These are phyloP conservation scores for Cordyceps cateniannulata DNA, from an alignment of 2,329 filamentous ascomycete genomes.

Conservation along the genomic window DNA sequence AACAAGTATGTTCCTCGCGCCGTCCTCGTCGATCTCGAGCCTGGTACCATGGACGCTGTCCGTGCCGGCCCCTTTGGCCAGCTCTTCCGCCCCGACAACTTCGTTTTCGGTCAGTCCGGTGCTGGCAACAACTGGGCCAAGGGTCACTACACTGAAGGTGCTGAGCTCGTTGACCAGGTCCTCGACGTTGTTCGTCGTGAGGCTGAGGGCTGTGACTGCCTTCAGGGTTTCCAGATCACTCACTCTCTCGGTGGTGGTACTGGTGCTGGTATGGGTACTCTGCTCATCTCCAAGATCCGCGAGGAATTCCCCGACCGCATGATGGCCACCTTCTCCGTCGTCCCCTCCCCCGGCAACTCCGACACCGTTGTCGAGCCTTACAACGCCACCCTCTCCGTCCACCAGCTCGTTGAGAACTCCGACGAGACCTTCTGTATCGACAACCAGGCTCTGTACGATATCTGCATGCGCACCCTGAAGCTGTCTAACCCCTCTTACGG, in stretches of 20 bases:
- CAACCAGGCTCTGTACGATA: slow-evolving; percentile 99
- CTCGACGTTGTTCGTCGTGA: slow-evolving; percentile 98
- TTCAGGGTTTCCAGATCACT: slow-evolving; percentile 99
- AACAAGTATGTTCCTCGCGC: slow-evolving; percentile 99
- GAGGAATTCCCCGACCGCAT: slow-evolving; percentile 99
- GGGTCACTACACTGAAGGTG: slow-evolving; percentile 99
- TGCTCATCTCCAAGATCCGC: slow-evolving; percentile 99
- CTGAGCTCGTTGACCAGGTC: slow-evolving; percentile 96
- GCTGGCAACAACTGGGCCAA: slow-evolving; percentile 99
- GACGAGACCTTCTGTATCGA: slow-evolving; percentile 99
- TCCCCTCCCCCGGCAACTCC: slow-evolving; percentile 98
- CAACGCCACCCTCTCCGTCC: slow-evolving; percentile 97
- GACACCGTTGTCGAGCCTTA: slow-evolving; percentile 99
- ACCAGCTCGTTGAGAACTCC: slow-evolving; percentile 99
- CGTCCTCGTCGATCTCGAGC: slow-evolving; percentile 98
- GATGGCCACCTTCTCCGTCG: slow-evolving; percentile 99
- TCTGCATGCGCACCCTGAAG: slow-evolving; percentile 99
- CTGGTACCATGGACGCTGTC: slow-evolving; percentile 99
- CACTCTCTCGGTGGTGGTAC: slow-evolving; percentile 99
- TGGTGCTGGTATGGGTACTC: slow-evolving; percentile 99
- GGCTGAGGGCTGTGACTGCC: slow-evolving; percentile 98
- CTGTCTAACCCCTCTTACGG: slow-evolving; percentile 97
- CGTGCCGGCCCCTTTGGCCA: slow-evolving; percentile 96
- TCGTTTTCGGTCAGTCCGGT: slow-evolving; percentile 98
- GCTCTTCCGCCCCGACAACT: slow-evolving; percentile 99